A percentile compares a stretch with the other conserved stretches of the same genome.
These are phyloP conservation scores for Sporobolomyces phaffii DNA, from an alignment of 768 basidiomycete species.

Conservation along the genomic window DNA sequence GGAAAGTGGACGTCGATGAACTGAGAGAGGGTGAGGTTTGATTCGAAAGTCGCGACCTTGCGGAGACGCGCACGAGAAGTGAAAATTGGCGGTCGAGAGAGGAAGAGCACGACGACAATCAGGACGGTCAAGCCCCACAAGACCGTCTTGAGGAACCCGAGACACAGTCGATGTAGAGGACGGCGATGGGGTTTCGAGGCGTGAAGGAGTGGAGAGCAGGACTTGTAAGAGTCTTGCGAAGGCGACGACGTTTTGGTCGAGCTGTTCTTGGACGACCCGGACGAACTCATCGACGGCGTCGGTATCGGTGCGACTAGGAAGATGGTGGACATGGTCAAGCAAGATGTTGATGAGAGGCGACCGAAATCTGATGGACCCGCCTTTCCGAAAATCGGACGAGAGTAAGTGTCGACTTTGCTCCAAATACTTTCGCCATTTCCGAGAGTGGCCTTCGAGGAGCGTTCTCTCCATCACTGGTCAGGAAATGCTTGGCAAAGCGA, in stretches of 20 bases:
- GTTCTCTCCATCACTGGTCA: not conserved
- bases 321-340: not conserved
- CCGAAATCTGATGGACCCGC: not conserved
- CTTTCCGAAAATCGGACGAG: not conserved
- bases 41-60: not conserved
- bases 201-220: not conserved
- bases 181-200: not conserved
- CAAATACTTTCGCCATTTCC: not conserved
- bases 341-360: not conserved
- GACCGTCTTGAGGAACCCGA: not conserved
- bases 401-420: not conserved
- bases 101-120: not conserved
- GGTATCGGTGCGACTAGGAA: not conserved
- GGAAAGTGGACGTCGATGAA: constrained; percentile 24
- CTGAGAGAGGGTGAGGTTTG: not conserved
- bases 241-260: not conserved
- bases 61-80: not conserved
- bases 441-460: not conserved
- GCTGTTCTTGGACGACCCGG: no score
- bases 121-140: not conserved
- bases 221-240: not conserved
- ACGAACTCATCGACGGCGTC: not conserved
- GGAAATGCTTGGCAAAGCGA: no score
- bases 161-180: not conserved
- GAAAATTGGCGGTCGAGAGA: not conserved